A percentile compares a stretch with the other conserved stretches of the same genome.
These are phyloP conservation scores for Westerdykella sp. DNA, from an alignment of 2,329 filamentous ascomycete genomes.

Conservation along the genomic window DNA sequence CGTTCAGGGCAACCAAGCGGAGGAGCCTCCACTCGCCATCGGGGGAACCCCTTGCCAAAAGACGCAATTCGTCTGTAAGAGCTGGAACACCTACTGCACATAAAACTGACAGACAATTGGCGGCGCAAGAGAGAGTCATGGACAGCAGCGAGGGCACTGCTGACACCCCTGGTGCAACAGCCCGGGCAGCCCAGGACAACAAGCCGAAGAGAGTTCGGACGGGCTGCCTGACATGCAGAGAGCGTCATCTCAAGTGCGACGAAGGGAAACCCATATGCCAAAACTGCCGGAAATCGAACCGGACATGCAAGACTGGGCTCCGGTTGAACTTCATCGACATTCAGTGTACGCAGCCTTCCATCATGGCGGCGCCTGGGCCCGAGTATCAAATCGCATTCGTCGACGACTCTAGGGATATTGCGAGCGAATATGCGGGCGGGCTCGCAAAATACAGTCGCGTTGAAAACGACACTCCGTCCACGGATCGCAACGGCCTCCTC, in stretches of 20 bases:
- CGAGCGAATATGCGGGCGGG: constrained; percentile 82
- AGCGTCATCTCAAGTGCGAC: constrained; percentile 87
- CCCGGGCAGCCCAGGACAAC: constrained; percentile 25
- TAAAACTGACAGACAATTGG: neutral
- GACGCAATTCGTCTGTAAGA: constrained; percentile 4
- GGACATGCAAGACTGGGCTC: constrained; percentile 78
- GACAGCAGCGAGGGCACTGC: constrained; percentile 7
- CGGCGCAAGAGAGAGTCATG: constrained; percentile 9
- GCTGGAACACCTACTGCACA: neutral
- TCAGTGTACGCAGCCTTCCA: constrained; percentile 62
- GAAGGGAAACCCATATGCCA: constrained; percentile 61
- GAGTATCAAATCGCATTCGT: constrained; percentile 73
- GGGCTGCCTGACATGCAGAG: constrained; percentile 83
- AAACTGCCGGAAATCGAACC: constrained; percentile 83
- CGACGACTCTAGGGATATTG: constrained; percentile 85
- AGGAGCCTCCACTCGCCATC: constrained; percentile 12
- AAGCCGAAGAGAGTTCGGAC: constrained; percentile 86
- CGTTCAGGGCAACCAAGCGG: constrained; percentile 3
- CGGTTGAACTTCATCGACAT: constrained; percentile 89
- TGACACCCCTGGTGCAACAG: constrained; percentile 7
- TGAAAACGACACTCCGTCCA: constrained; percentile 17
- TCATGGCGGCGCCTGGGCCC: constrained; percentile 34
- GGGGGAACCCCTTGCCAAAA: neutral
- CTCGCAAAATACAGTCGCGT: constrained; percentile 62
- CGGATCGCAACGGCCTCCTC: constrained; percentile 24